Base-by-base conservation (phyloP, 441 rosid species). In the Brassica balearica region DNA sequence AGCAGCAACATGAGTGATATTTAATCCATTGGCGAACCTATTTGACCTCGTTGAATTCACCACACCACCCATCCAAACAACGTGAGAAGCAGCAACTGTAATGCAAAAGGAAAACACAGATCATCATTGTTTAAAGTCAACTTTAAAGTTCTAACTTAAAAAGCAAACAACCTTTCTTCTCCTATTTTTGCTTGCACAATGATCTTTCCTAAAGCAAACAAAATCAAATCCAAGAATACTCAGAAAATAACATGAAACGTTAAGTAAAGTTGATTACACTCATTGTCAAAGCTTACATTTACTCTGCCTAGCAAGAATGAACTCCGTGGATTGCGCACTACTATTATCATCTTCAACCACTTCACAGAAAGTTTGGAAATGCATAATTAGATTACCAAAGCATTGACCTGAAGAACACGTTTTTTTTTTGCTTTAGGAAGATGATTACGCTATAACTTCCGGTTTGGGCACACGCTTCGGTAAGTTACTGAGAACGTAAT, bases 61-160 rank as follows among this genome's bases (percentile, higher is more conserved):
- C 23, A 82, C 86, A 72, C 90, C 87, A 11, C 90, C 98, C 70
- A 60, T 70, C 62, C 91, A 91, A 38, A 94, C 93, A 80, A 88
- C 82, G 84, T 86, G 89, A 5, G 92, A 81, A 53, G 86, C 72
- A 72, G 86, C 78, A 77, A 86, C 95, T 91, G 86, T 53, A 71
- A 74, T 64, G 19, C 34, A 2, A 53, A n/a, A 58, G 2, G 41
- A 56, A 58, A 66, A 67, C 69, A 59, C 12, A 63, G 5, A 69
- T 25, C 66, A 62, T n/a, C 32, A 27, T 17, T 61, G 41, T 36
- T 7, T 36, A 72, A 22, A 15, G 32, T 17, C 67, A 19, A 20
- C 41, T 7, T 36, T 36, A 2, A 41, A 2, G 66, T 25, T 17
- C 69, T 3, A 23, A 8, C 14, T 15, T 36, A 61, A 59, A 55